Evolutionary conservation across 805 yeast genomes (phyloP), one percentile per base, ranked within the genome.

Genomic region (Cyberlindnera veronae): DNA sequence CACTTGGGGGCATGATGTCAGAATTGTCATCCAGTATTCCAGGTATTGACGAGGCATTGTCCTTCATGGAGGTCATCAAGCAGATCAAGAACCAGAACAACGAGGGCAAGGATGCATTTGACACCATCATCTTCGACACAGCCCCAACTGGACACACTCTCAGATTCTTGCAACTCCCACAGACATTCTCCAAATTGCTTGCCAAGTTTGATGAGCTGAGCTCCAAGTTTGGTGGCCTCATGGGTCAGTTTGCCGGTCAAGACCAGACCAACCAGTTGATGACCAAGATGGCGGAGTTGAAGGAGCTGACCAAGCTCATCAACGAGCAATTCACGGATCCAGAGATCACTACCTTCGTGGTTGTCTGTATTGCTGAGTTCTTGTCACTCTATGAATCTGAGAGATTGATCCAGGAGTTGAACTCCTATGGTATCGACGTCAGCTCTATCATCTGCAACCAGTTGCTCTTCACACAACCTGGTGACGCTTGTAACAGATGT

Each of bases 81-180:
- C 98, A 93, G 60, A 90, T 93, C 64, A 90, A 89, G 66, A 79
- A 76, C 50, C 93, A 85, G 66, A 70, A 71, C 48, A 52, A 52
- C 19, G 66, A 66, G 16, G 43, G 42, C 16, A 36, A 42, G 16
- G 67, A 74, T 45, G 72, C 72, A 34, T 93, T 84, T 61, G 88
- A 85, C 52, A 88, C 95, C 8, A 90, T 93, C 50, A 88, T 93
- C 51, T 93, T 93, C 58, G 99, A 93, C 64, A 93, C 99, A n/a
- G 99, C 99, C 0, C 99, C 99, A 54, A 93, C 99, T 0, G 99
- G 99, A 27, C 99, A 93, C 66, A 93, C 99, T 3, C 71, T 93
- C 54, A 79, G 99, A 57, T 93, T 93, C 64, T 72, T 93, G 62
- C 96, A 90, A 65, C 77, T 93, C 57, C 99, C 99, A 28, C 77